phyloP scores from a whole-genome alignment of 495 filamentous ascomycete genomes.

The Penicillium cataractarum region DNA sequence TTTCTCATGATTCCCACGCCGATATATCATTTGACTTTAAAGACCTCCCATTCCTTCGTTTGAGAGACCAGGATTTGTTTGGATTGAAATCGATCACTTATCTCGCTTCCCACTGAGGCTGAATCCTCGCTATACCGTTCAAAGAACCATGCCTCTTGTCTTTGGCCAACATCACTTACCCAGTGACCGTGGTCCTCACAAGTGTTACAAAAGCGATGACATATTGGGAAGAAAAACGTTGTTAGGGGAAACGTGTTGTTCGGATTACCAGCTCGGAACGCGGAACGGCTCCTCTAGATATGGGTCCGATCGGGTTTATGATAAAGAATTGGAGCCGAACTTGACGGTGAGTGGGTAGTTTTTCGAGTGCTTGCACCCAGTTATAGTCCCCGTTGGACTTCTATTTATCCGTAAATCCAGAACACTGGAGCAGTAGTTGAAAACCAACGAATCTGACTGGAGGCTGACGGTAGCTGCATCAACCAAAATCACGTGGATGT shows the following conservation, averaged over 20 bases:
- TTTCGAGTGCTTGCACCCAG: background rate
- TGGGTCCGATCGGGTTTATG: background rate
- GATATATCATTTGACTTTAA: background rate
- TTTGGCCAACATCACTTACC: background rate
- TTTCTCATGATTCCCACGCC: background rate
- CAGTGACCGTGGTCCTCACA: background rate
- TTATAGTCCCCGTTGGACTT: background rate
- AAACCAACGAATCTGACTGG: background rate
- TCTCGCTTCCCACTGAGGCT: background rate
- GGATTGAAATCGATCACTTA: background rate
- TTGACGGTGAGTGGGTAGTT: background rate
- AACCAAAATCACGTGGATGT: background rate
- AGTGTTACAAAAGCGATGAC: background rate
- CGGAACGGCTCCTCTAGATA: background rate
- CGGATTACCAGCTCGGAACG: background rate
- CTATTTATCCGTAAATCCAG: background rate
- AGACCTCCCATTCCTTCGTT: background rate
- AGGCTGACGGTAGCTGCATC: background rate
- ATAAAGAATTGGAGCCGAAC: background rate
- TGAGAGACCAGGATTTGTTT: background rate
- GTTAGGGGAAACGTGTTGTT: background rate
- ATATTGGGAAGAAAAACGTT: background rate
- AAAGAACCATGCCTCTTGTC: background rate
- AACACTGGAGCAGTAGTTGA: background rate
- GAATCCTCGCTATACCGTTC: background rate